A percentile compares a stretch with the other conserved stretches of the same genome.
phyloP scores from a whole-genome alignment of 345 rosid species.

The Mercurialis annua region DNA sequence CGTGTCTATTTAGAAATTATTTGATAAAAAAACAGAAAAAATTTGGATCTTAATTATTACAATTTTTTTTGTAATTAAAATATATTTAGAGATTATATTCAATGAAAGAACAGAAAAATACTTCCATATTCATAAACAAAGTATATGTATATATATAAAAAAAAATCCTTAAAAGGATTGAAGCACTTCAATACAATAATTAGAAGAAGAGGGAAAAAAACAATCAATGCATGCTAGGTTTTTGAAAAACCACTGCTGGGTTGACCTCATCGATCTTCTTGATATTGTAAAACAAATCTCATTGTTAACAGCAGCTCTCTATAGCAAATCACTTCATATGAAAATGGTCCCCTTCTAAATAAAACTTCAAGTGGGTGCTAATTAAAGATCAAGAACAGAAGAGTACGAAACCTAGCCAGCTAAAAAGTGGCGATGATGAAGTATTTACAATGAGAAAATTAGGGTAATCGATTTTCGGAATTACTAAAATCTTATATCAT shows the following conservation, averaged over 20 bases:
- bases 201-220: neutral
- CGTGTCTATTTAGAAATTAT: neutral
- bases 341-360: neutral
- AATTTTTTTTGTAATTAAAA: too few relatives aligned
- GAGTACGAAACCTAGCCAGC: constrained; percentile 5
- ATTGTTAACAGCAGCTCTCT: neutral
- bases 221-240: constrained; percentile 6
- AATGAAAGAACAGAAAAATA: neutral
- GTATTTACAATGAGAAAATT: constrained; percentile 7
- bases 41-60: too few relatives aligned
- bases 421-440: constrained; percentile 9
- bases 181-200: constrained; percentile 2
- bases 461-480: too few relatives aligned
- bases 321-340: neutral
- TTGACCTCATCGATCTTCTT: constrained; percentile 17
- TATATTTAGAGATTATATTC: neutral
- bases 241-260: neutral
- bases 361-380: neutral
- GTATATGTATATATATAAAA: neutral
- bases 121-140: neutral
- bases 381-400: constrained; percentile 12
- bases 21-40: too few relatives aligned
- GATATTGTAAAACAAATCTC: neutral
- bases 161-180: neutral
- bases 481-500: too few relatives aligned